Evolutionary conservation across 495 filamentous ascomycete species (phyloP).

Genomic region (Annulohypoxylon stygium): DNA sequence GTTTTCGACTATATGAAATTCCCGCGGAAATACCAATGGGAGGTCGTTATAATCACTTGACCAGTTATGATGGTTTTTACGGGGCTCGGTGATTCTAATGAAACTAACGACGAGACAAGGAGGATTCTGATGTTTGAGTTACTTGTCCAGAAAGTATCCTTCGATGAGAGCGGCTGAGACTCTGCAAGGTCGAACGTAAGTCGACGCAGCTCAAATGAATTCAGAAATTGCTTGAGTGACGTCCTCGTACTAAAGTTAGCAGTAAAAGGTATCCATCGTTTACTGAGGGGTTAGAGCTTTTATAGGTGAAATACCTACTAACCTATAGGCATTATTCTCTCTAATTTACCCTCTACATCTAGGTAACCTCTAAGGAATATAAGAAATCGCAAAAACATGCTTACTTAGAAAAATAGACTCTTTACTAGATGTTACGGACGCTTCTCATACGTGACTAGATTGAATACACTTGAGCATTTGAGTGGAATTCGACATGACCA

Average conservation of each 20-base stretch:
- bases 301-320: too few relatives aligned
- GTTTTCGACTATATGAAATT: background rate
- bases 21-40: background rate
- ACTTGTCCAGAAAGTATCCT: background rate
- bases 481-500: conserved; percentile 1
- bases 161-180: background rate
- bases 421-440: too few relatives aligned
- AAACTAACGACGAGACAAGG: conserved; percentile 29
- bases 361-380: too few relatives aligned
- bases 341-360: too few relatives aligned
- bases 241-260: conserved; percentile 15
- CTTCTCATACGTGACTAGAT: too few relatives aligned
- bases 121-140: conserved; percentile 23
- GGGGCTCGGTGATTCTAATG: conserved; percentile 20
- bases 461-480: too few relatives aligned
- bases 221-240: background rate
- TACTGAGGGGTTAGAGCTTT: too few relatives aligned
- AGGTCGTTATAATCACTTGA: background rate
- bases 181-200: background rate
- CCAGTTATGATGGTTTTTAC: background rate
- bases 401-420: too few relatives aligned
- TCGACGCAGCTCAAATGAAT: background rate
- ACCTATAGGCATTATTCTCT: too few relatives aligned
- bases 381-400: too few relatives aligned
- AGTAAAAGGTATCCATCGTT: background rate